Base-by-base conservation (phyloP, 208 protist genomes). In the Plasmodiophora brassicae region DNA sequence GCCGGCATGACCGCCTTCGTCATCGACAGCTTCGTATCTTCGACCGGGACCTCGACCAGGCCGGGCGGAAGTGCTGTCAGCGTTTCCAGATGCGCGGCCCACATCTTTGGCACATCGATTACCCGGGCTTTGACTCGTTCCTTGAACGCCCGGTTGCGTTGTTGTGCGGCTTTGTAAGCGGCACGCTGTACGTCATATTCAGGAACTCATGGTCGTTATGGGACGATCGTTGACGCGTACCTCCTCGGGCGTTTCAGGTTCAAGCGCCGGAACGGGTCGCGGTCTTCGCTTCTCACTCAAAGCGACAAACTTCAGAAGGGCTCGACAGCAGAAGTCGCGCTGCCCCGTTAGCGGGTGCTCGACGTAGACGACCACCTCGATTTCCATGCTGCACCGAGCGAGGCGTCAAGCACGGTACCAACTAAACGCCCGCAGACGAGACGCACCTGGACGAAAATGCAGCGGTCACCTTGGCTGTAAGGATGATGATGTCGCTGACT, bases 291-390 rank as follows among this genome's bases (percentile, higher is more conserved):
- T 78, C 14, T 32, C 14, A 38, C n/a, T 38, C 10, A 78, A 38
- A 5, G 14, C 5, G 5, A 78, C 65, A 78, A 78, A 78, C 65
- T 78, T 78, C 5, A 78, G 65, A n/a, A 78, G 41, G 65, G 65
- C 65, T 44, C 65, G 65, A 38, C 65, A 78, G n/a, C 65, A 78
- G 65, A 78, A 78, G 5, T n/a, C 20, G 10, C n/a, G 5, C 65
- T 78, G 32, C 5, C 65, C 65, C 32, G 65, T 78, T 36, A 78
- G 5, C 5, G 65, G 65, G n/a, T 78, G 14, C n/a, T 78, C 65
- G 65, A 78, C 65, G 65, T 78, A 78, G n/a, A 78, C 65, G 10
- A 78, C 10, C 5, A 78, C 65, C 41, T 78, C 65, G 5, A 78
- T 38, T 32, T 78, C 65, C 65, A 78, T 78, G 41, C 65, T 78